Percentiles rank a stretch among this genome's conserved stretches.
Conservation (phyloP, 2,329 filamentous ascomycete genomes). For the Diaporthe sp. region DNA sequence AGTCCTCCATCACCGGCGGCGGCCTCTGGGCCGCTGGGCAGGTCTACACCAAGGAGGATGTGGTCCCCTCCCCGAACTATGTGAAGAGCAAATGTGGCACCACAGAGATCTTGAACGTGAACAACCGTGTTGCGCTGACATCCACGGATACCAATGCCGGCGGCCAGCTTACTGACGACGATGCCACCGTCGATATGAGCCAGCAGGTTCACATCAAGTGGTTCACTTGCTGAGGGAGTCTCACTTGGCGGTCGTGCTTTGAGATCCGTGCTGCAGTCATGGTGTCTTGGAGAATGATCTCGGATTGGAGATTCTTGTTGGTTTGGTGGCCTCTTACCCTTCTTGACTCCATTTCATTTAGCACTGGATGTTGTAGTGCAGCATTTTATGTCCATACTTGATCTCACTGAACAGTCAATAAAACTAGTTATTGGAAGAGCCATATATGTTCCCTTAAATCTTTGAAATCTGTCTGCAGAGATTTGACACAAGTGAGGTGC, state of each 20-base stretch:
- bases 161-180: constrained; percentile 59
- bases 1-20: constrained; percentile 57
- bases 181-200: constrained; percentile 58
- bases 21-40: constrained; percentile 56
- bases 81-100: constrained; percentile 61
- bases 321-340: background rate
- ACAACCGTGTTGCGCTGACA: constrained; percentile 59
- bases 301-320: no score
- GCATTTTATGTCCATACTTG: background rate
- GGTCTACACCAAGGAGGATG: constrained; percentile 61
- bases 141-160: constrained; percentile 51
- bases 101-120: constrained; percentile 60
- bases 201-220: constrained; percentile 59
- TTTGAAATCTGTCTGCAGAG: rapidly evolving
- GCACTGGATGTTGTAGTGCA: background rate
- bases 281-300: background rate
- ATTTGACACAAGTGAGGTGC: background rate
- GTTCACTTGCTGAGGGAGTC: constrained; percentile 41
- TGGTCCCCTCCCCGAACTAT: constrained; percentile 57
- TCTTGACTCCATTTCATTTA: background rate
- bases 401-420: background rate
- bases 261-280: background rate
- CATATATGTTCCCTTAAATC: no score
- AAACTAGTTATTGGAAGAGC: background rate
- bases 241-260: no score